Evolutionary conservation across 305 asterid genomes (phyloP).

Genomic region (Fraxinus dipetala): DNA sequence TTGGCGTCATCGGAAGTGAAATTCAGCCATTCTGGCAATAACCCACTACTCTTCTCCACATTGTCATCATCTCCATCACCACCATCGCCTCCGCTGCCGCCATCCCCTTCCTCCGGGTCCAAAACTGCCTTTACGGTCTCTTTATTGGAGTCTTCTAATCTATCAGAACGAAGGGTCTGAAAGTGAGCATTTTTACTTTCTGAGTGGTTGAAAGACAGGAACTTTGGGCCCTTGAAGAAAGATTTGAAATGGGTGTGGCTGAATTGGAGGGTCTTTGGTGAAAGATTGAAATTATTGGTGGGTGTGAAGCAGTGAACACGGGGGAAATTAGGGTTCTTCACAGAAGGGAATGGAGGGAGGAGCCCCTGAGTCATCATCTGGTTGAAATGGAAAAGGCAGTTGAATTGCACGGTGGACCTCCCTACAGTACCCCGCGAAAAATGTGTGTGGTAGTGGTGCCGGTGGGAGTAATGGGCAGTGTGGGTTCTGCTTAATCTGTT

Average conservation of each 20-base stretch:
- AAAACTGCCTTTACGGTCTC: constrained; percentile 40
- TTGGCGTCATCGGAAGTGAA: constrained; percentile 74
- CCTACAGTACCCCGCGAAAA: background rate
- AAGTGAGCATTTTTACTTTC: constrained; percentile 23
- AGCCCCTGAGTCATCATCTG: constrained; percentile 49
- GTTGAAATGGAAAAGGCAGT: background rate
- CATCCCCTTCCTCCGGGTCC: constrained; percentile 40
- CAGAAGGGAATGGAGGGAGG: constrained; percentile 37
- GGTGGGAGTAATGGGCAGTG: background rate
- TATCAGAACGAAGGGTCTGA: constrained; percentile 43
- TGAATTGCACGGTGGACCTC: background rate
- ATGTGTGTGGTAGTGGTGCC: background rate
- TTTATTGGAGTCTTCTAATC: constrained; percentile 40
- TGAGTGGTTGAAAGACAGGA: constrained; percentile 19
- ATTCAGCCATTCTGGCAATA: constrained; percentile 83
- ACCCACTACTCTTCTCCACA: constrained; percentile 43
- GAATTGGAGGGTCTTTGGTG: constrained; percentile 24
- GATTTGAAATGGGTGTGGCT: constrained; percentile 29
- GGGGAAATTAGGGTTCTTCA: constrained; percentile 38
- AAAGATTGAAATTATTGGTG: constrained; percentile 30
- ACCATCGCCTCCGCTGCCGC: constrained; percentile 44
- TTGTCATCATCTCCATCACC: constrained; percentile 55
- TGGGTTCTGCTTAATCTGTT: background rate
- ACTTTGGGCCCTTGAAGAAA: constrained; percentile 27
- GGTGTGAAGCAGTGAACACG: constrained; percentile 21